Evolutionary conservation across 257 asterid species (phyloP), one percentile per base, ranked within the genome.

Genomic region (Gardenia jasminoides): DNA sequence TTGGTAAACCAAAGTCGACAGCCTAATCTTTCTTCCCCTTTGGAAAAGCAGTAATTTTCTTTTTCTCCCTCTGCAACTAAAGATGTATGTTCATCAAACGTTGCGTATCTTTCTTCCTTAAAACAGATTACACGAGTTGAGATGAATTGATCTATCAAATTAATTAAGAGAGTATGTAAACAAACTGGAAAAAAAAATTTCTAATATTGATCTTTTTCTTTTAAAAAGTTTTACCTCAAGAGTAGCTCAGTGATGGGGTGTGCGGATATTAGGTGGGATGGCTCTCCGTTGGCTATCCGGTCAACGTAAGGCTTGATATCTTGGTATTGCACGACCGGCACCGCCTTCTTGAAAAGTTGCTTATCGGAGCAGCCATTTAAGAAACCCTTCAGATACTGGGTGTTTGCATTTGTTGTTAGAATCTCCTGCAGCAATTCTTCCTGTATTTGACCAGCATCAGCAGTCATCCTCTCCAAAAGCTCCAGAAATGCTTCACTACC

Each of bases 251-350:
- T 19, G 10, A 79, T 47, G 11, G 82, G 78, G 7, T 79, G 33
- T 10, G 77, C 65, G 0, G 68, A 15, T 6, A 64, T 3, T 15
- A 73, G 47, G 0, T 64, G 52, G 19, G 65, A 47, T 24, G 33
- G n/a, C n/a, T 79, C 82, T 58, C 82, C 72, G 46, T 70, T 79
- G 56, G 82, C 78, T 8, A 79, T 44, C 31, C 82, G 52, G 58
- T 71, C 62, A 17, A 79, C 59, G 30, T 24, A 70, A 79, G 50
- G 50, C 65, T 58, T 7, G 43, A 70, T 70, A 44, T 79, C 65
- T 58, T 58, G 33, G 7, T 79, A 71, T 3, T 61, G 54, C 0
- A 79, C 52, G 4, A 79, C 46, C 44, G 78, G 82, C 22, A 79
- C 82, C 31, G 36, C 72, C 24, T 58, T 7, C 26, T 71, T 71